A percentile compares a stretch with the other conserved stretches of the same genome.
These are phyloP conservation scores for Bodo saltans DNA, from an alignment of 78 protist species.

Conservation along the genomic window DNA sequence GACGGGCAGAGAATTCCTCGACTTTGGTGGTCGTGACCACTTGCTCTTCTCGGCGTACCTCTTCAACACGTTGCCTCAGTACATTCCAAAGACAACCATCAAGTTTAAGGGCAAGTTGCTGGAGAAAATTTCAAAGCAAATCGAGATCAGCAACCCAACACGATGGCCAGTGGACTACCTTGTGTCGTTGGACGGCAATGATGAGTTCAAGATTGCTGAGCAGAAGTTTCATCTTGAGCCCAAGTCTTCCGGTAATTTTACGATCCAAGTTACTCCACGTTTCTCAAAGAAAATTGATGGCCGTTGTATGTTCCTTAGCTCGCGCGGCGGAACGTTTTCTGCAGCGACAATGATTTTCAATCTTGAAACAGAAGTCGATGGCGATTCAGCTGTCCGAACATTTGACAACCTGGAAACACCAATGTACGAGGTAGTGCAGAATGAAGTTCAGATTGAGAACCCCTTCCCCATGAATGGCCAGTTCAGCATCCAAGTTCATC, in stretches of 20 bases:
- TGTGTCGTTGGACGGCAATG: slow-evolving; percentile 33
- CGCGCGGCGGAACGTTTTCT: slow-evolving; percentile 1
- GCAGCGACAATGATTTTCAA: slow-evolving; percentile 29
- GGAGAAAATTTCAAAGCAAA: slow-evolving; percentile 21
- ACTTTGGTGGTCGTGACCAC: slow-evolving; percentile 6
- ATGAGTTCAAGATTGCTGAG: not conserved
- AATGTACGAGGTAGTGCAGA: slow-evolving; percentile 15
- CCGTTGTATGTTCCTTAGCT: slow-evolving; percentile 1
- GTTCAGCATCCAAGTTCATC: slow-evolving; percentile 8
- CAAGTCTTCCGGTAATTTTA: not conserved
- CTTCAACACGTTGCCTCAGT: slow-evolving; percentile 42
- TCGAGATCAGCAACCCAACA: slow-evolving; percentile 58
- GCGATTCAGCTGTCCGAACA: not conserved
- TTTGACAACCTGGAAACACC: slow-evolving; percentile 10
- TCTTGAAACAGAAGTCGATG: slow-evolving; percentile 15
- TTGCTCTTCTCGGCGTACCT: slow-evolving; percentile 37
- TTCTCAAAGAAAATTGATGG: not conserved
- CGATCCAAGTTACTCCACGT: not conserved
- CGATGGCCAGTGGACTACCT: slow-evolving; percentile 25
- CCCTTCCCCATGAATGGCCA: slow-evolving; percentile 10
- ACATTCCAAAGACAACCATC: slow-evolving; percentile 49
- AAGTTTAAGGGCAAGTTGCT: slow-evolving; percentile 34
- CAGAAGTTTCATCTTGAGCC: slow-evolving; percentile 12
- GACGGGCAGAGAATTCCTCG: slow-evolving; percentile 4
- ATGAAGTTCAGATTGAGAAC: slow-evolving; percentile 27